Evolutionary conservation across 2,329 filamentous ascomycete genomes (phyloP), one percentile per base, ranked within the genome.

Genomic region (Alternaria dauci): DNA sequence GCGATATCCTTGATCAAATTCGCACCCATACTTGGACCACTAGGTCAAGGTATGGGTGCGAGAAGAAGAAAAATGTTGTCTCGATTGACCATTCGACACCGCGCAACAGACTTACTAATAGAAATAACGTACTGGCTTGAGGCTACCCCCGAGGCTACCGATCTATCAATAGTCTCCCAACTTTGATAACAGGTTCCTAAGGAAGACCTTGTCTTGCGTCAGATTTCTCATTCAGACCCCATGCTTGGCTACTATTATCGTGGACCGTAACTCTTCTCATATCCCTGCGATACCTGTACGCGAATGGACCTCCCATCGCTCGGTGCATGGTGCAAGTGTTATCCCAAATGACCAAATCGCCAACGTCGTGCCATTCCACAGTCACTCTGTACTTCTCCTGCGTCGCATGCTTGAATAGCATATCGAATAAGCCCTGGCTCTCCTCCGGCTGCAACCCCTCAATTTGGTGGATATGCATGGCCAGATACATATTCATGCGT

Each of bases 401-500:
- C 14, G 34, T 36, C 14, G 34, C 34, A n/a, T 36, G 34, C 34
- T 36, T 6, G 34, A 36, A 36, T 36, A 36, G 14, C 34, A 36
- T 36, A 16, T 36, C 9, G 34, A 16, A 36, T 16, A 36, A 12
- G 5, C 16, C 14, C 34, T 36, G 5, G 16, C 34, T 16, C 16
- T 7, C 7, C 12, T 36, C 34, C 7, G 34, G 34, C 34, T 36
- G 3, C 34, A 36, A 16, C 14, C 16, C 34, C 16, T 36, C 34
- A 36, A 36, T 36, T 5, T 36, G 34, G 12, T 36, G 34, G 34
- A 36, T 36, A 14, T 36, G 34, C 34, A 36, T 36, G 3, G 34
- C 34, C 12, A 36, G 34, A 66, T 86, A 87, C 8, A 88, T 62
- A 50, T 84, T 87, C 77, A 80, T 81, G 1, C 85, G 76, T 1